A percentile compares a stretch with the other conserved stretches of the same genome.
phyloP scores from a whole-genome alignment of 768 basidiomycete species.

The Mycena vulgaris region DNA sequence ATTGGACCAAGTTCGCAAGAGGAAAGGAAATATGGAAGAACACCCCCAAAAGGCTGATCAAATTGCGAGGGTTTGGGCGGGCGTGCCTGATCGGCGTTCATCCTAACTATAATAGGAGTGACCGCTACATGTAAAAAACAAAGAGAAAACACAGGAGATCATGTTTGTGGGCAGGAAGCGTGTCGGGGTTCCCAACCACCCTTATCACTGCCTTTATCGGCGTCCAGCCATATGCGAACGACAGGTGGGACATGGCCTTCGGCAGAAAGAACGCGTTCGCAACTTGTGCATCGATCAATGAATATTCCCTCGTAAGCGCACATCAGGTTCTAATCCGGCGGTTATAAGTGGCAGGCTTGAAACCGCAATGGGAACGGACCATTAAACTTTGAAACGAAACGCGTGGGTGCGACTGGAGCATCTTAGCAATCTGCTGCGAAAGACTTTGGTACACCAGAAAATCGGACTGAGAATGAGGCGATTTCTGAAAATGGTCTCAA shows the following conservation, averaged over 20 bases:
- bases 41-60: background rate
- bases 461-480: constrained; percentile 78
- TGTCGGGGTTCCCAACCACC: constrained; percentile 70
- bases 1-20: constrained; percentile 17
- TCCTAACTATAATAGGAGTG: background rate
- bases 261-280: constrained; percentile 75
- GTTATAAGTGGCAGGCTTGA: background rate
- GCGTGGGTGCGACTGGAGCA: constrained; percentile 68
- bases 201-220: constrained; percentile 41
- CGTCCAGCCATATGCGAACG: constrained; percentile 67
- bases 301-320: constrained; percentile 74
- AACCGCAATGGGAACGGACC: constrained; percentile 50
- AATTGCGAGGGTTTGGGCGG: background rate
- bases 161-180: constrained; percentile 55
- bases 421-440: constrained; percentile 75
- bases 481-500: constrained; percentile 60
- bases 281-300: constrained; percentile 70
- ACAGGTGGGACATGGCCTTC: constrained; percentile 85
- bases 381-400: constrained; percentile 69
- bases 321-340: constrained; percentile 61
- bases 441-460: constrained; percentile 75
- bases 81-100: constrained; percentile 30
- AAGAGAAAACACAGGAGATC: constrained; percentile 28
- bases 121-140: background rate
- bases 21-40: constrained; percentile 10